phyloP scores from a whole-genome alignment of 345 rosid species.

The Arabis hirsuta region DNA sequence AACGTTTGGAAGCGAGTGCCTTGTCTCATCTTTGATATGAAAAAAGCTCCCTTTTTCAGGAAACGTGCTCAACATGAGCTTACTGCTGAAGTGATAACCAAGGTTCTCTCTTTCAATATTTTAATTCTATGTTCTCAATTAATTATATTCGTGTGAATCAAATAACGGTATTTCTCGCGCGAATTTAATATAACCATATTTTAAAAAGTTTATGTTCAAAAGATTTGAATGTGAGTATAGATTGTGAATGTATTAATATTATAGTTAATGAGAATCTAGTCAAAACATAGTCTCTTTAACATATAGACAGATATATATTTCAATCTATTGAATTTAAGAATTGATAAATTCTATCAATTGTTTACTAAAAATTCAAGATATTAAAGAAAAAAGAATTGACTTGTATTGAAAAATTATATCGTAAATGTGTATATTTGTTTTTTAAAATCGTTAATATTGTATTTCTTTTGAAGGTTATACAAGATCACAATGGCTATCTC shows the following conservation, averaged over 20 bases:
- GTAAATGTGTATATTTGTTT: background rate
- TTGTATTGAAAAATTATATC: background rate
- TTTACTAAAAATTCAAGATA: background rate
- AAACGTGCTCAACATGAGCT: too few species aligned
- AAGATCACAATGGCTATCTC: constrained; percentile 5
- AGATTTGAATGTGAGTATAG: background rate
- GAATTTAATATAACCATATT: background rate
- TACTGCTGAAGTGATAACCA: too few species aligned
- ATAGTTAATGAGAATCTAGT: background rate
- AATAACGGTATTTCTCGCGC: background rate
- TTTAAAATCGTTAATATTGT: background rate
- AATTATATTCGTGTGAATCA: background rate
- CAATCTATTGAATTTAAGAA: background rate
- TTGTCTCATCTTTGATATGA: too few species aligned
- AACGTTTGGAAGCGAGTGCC: too few species aligned
- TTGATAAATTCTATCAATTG: background rate
- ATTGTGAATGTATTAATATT: background rate
- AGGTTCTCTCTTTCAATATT: background rate
- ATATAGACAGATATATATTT: background rate
- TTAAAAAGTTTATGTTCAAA: too few species aligned
- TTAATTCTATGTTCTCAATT: background rate
- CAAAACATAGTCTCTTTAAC: background rate
- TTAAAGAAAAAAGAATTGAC: background rate
- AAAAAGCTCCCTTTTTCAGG: too few species aligned
- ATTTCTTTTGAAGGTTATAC: constrained; percentile 13